Percentiles rank a stretch among this genome's conserved stretches.
Evolutionary conservation across 805 yeast genomes (phyloP).

Genomic region (Yamadazyma ubonensis): DNA sequence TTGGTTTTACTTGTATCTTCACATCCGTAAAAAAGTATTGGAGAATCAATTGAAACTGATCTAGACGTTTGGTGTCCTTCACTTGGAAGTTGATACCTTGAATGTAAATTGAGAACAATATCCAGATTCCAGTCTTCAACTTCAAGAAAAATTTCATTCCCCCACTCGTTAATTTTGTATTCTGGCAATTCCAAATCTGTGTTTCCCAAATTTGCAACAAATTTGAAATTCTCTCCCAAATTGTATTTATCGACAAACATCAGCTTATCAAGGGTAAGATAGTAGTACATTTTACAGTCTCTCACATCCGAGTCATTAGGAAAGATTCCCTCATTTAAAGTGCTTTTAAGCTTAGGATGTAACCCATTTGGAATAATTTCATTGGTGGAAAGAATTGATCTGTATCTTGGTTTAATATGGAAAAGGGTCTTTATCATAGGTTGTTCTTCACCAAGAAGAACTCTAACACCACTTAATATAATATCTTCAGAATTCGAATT

Average conservation of each 20-base stretch:
- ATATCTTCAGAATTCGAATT: conserved; percentile 33
- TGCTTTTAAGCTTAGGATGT: conserved; percentile 33
- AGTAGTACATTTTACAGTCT: conserved; percentile 33
- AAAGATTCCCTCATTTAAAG: conserved; percentile 4
- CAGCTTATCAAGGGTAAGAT: conserved; percentile 29
- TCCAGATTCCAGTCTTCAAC: conserved; percentile 14
- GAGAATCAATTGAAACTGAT: conserved; percentile 11
- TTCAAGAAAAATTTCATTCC: conserved; percentile 37
- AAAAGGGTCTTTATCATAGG: conserved; percentile 36
- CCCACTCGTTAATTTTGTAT: conserved; percentile 38
- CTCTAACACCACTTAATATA: conserved; percentile 36
- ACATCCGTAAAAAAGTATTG: conserved; percentile 37
- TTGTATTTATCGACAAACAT: conserved; percentile 42
- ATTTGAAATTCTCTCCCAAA: conserved; percentile 21
- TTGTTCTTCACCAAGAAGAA: conserved; percentile 19
- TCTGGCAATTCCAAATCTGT: conserved; percentile 41
- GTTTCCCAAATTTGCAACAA: conserved; percentile 31
- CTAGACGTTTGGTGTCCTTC: conserved; percentile 9
- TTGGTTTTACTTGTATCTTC: conserved; percentile 25
- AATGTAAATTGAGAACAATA: conserved; percentile 33
- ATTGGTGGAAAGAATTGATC: conserved; percentile 3
- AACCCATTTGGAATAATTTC: conserved; percentile 26
- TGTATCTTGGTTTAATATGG: conserved; percentile 36
- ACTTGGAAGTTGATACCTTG: conserved; percentile 40
- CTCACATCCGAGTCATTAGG: conserved; percentile 25